phyloP scores from a whole-genome alignment of 805 yeast species.

The Ogataea pini region DNA sequence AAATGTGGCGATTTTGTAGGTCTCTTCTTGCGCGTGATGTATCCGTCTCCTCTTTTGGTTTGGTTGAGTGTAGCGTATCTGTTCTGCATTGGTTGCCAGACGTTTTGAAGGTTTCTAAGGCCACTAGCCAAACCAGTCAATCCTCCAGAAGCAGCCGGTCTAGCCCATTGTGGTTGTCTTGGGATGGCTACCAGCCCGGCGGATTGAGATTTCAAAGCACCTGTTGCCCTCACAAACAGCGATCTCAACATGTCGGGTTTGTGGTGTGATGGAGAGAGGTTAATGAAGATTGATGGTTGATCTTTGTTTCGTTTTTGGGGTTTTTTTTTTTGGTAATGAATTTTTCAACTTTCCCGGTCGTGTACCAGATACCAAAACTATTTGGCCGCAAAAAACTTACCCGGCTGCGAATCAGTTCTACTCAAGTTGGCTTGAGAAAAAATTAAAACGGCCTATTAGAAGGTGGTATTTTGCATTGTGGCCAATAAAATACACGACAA shows the following conservation, averaged over 20 bases:
- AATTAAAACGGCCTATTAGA: conserved; percentile 6
- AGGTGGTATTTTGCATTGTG: background rate
- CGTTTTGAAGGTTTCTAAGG: conserved; percentile 5
- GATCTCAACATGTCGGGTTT: conserved; percentile 3
- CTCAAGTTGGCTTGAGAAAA: background rate
- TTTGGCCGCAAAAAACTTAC: too few species aligned
- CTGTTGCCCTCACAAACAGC: conserved; percentile 1
- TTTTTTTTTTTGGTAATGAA: background rate
- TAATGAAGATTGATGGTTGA: background rate
- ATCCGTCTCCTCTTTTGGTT: conserved; percentile 63
- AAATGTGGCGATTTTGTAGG: conserved; percentile 77
- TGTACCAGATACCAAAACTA: too few species aligned
- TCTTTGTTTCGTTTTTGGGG: background rate
- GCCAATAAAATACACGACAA: conserved; percentile 2
- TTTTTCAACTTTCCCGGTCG: conserved; percentile 1
- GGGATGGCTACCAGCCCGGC: background rate
- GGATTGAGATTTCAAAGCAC: background rate
- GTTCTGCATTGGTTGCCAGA: conserved; percentile 35
- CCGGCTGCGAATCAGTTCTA: conserved; percentile 1
- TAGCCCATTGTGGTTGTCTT: background rate
- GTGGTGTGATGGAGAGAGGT: background rate
- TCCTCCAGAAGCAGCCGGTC: conserved; percentile 3
- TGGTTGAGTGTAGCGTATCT: conserved; percentile 76
- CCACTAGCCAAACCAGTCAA: conserved; percentile 2
- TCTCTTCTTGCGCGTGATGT: conserved; percentile 39